These are phyloP conservation scores for Tricladium varicosporioides DNA, from an alignment of 2,329 filamentous ascomycete species.

Conservation along the genomic window DNA sequence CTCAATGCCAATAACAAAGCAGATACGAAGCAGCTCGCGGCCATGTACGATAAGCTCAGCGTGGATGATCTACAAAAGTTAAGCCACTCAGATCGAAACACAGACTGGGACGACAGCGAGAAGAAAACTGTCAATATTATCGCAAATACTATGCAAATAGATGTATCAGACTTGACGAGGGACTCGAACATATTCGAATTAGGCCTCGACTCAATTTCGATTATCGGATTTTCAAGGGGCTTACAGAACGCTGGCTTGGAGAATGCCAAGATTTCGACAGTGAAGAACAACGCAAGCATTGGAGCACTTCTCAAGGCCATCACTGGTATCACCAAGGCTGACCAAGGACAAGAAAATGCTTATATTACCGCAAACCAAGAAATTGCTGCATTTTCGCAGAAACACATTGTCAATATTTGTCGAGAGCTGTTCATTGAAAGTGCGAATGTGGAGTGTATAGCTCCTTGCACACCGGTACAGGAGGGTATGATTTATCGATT, in stretches of 20 bases:
- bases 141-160: slow-evolving; percentile 35
- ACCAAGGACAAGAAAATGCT: slow-evolving; percentile 17
- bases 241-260: slow-evolving; percentile 63
- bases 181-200: slow-evolving; percentile 76
- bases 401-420: slow-evolving; percentile 33
- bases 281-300: slow-evolving; percentile 62
- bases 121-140: slow-evolving; percentile 53
- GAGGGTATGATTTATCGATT: slow-evolving; percentile 80
- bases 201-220: slow-evolving; percentile 85
- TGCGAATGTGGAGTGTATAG: slow-evolving; percentile 66
- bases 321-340: slow-evolving; percentile 3
- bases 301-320: slow-evolving; percentile 42
- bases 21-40: slow-evolving; percentile 67
- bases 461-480: slow-evolving; percentile 82
- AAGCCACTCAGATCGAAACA: slow-evolving; percentile 36
- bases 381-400: slow-evolving; percentile 40
- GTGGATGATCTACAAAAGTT: slow-evolving; percentile 59
- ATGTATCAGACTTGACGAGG: slow-evolving; percentile 43
- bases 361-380: slow-evolving; percentile 38
- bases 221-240: slow-evolving; percentile 64
- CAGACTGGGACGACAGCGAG: slow-evolving; percentile 40
- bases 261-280: slow-evolving; percentile 58
- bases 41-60: slow-evolving; percentile 61
- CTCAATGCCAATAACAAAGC: slow-evolving; percentile 89
- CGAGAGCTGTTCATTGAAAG: slow-evolving; percentile 49